A percentile compares a stretch with the other conserved stretches of the same genome.
These are phyloP conservation scores for Solanum arcanum DNA, from an alignment of 257 asterid species.

Conservation along the genomic window DNA sequence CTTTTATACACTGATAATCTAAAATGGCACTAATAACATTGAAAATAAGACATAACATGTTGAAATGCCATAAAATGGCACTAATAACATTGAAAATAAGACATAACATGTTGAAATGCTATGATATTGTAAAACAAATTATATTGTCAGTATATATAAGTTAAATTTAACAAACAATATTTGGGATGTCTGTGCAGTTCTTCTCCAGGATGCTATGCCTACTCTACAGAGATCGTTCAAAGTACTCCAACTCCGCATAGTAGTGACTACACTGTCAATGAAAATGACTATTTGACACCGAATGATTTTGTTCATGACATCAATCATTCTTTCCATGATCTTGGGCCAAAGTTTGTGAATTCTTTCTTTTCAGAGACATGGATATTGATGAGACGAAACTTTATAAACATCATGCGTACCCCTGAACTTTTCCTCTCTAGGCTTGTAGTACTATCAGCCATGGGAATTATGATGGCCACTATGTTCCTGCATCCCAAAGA, in stretches of 20 bases:
- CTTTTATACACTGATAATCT: not conserved
- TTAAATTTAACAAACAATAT: not conserved
- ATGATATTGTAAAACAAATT: not conserved
- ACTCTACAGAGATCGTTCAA: slow-evolving; percentile 45
- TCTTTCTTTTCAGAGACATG: slow-evolving; percentile 65
- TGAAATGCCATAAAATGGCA: not conserved
- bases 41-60: not conserved
- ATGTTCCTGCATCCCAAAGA: slow-evolving; percentile 55
- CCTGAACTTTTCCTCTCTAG: slow-evolving; percentile 85
- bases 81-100: not conserved
- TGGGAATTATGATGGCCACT: slow-evolving; percentile 92
- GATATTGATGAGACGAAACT: slow-evolving; percentile 70
- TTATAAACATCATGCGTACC: slow-evolving; percentile 65
- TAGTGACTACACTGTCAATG: slow-evolving; percentile 72
- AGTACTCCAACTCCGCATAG: slow-evolving; percentile 59
- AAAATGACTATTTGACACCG: slow-evolving; percentile 64
- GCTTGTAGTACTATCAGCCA: slow-evolving; percentile 54
- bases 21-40: not conserved
- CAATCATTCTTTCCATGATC: slow-evolving; percentile 9
- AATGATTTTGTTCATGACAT: slow-evolving; percentile 3
- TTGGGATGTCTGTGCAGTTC: slow-evolving; percentile 24
- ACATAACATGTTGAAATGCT: not conserved
- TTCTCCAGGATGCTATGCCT: slow-evolving; percentile 37
- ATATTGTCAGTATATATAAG: not conserved
- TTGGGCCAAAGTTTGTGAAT: slow-evolving; percentile 53